Conservation (phyloP, 2,329 filamentous ascomycete genomes). For the Ceratocystis destructans region DNA sequence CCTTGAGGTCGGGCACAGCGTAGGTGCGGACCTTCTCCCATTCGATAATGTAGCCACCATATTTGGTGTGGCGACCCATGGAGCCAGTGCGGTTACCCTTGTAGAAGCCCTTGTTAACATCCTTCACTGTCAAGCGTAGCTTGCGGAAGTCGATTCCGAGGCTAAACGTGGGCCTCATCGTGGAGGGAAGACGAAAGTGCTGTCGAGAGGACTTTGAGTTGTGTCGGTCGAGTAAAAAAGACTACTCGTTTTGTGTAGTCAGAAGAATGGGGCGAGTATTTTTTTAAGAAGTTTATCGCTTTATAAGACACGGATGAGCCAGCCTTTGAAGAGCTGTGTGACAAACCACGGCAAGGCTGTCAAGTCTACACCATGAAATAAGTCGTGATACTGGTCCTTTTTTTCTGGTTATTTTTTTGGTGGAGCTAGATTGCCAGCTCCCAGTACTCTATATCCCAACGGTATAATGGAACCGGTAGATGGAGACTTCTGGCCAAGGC, state of each 20-base stretch:
- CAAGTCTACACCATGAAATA: background rate
- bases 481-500: background rate
- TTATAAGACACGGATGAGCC: no score
- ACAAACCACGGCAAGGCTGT: background rate
- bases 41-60: conserved; percentile 73
- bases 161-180: conserved; percentile 53
- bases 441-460: background rate
- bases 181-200: conserved; percentile 20
- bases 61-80: conserved; percentile 72
- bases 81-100: conserved; percentile 85
- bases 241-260: background rate
- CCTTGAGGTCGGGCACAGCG: conserved; percentile 57
- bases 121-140: conserved; percentile 76
- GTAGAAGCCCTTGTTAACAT: conserved; percentile 88
- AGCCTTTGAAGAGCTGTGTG: background rate
- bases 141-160: conserved; percentile 60
- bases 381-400: background rate
- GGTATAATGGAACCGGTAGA: background rate
- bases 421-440: background rate
- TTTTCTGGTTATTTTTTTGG: background rate
- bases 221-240: background rate
- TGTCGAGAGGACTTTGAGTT: background rate
- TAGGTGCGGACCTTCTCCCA: conserved; percentile 84
- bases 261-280: no score
- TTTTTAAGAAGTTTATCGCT: background rate